Percentiles rank a stretch among this genome's conserved stretches.
Conservation (phyloP, 2,329 filamentous ascomycete genomes). For the Pestalotiopsis sp. region DNA sequence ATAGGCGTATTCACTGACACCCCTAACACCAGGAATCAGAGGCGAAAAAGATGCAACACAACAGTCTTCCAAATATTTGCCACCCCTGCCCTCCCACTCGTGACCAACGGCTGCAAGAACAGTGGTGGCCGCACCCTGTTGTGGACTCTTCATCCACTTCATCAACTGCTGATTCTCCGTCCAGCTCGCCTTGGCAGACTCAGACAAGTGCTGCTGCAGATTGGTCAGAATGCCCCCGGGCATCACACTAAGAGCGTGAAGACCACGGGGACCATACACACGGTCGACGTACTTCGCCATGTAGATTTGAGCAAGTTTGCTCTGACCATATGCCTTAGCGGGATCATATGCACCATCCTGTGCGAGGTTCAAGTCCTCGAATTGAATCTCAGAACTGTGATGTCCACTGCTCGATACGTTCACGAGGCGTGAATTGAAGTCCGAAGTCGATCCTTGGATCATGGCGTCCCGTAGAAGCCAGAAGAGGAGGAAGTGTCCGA, state of each 20-base stretch:
- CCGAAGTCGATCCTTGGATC: constrained; percentile 11
- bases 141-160: constrained; percentile 28
- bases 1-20: constrained; percentile 3
- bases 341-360: constrained; percentile 35
- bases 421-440: constrained; percentile 42
- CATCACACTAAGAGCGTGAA: constrained; percentile 33
- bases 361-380: constrained; percentile 42
- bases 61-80: constrained; percentile 29
- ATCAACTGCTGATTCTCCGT: constrained; percentile 14
- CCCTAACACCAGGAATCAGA: background rate
- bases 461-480: constrained; percentile 18
- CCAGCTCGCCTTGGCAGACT: constrained; percentile 7
- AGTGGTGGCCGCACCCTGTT: constrained; percentile 48
- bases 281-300: constrained; percentile 3
- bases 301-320: constrained; percentile 51
- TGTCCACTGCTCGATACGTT: constrained; percentile 44
- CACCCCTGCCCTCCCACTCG: constrained; percentile 43
- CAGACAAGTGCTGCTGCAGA: constrained; percentile 23
- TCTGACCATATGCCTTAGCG: constrained; percentile 45
- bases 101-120: constrained; percentile 40
- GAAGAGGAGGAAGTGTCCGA: constrained; percentile 22
- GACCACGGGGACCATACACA: background rate
- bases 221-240: constrained; percentile 45
- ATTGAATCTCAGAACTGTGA: constrained; percentile 31
- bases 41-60: background rate